Percentiles rank a stretch among this genome's conserved stretches.
Conservation (phyloP, 2,329 filamentous ascomycete species). For the Ophiosphaerella narmari region DNA sequence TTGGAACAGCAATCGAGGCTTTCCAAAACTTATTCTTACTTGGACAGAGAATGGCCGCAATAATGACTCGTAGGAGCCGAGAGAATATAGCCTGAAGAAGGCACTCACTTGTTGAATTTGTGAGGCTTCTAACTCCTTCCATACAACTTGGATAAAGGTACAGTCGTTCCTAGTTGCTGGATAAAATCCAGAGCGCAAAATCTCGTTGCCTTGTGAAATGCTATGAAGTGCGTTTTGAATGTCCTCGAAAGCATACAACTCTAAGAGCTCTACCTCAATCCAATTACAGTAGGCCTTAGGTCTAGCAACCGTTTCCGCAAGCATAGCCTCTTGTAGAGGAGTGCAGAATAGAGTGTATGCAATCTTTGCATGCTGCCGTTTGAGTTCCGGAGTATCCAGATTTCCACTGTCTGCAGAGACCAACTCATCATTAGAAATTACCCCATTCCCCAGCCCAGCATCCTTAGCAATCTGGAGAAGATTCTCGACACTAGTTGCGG, state of each 20-base stretch:
- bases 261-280: slow-evolving; percentile 65
- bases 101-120: slow-evolving; percentile 52
- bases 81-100: slow-evolving; percentile 48
- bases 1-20: slow-evolving; percentile 51
- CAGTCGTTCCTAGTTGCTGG: slow-evolving; percentile 48
- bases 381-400: slow-evolving; percentile 16
- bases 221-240: slow-evolving; percentile 46
- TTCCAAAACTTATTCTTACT: slow-evolving; percentile 43
- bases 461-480: slow-evolving; percentile 25
- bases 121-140: slow-evolving; percentile 54
- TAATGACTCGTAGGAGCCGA: slow-evolving; percentile 47
- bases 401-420: not conserved
- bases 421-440: not conserved
- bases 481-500: slow-evolving; percentile 54
- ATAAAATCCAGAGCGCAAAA: slow-evolving; percentile 76
- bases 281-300: slow-evolving; percentile 75
- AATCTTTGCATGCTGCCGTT: slow-evolving; percentile 13
- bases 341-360: slow-evolving; percentile 64
- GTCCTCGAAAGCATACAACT: slow-evolving; percentile 31
- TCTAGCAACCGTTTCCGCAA: slow-evolving; percentile 70
- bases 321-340: slow-evolving; percentile 77
- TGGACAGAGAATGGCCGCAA: slow-evolving; percentile 68
- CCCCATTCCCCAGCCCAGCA: not conserved
- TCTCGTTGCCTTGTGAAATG: slow-evolving; percentile 58
- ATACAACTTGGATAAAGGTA: slow-evolving; percentile 67